These are phyloP conservation scores for Dioscorea alata DNA, from an alignment of 106 monocot genomes.

Conservation along the genomic window DNA sequence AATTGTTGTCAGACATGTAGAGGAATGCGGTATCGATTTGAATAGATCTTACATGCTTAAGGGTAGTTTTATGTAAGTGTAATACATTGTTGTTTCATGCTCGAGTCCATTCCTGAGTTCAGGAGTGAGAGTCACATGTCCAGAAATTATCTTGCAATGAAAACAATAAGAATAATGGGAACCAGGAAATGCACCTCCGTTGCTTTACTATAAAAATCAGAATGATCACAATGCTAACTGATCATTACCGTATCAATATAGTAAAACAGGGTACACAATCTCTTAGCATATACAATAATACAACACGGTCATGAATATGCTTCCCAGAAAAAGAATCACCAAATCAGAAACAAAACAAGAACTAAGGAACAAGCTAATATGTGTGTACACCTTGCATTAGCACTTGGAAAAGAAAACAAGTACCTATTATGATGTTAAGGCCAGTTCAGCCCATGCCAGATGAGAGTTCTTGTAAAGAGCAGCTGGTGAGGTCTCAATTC, in stretches of 20 bases:
- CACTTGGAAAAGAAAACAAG: constrained; percentile 7
- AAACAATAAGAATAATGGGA: too few relatives aligned
- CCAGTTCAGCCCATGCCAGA: constrained; percentile 76
- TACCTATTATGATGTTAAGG: constrained; percentile 25
- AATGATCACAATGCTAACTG: too few relatives aligned
- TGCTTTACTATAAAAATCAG: too few relatives aligned
- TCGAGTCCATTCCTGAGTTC: too few relatives aligned
- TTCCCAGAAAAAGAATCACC: background rate
- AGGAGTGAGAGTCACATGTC: too few relatives aligned
- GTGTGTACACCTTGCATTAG: background rate
- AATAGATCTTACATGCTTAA: too few relatives aligned
- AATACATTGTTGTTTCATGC: too few relatives aligned
- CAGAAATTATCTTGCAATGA: too few relatives aligned
- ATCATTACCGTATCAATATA: background rate
- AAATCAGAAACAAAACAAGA: background rate
- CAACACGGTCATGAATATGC: background rate
- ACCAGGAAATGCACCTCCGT: too few relatives aligned
- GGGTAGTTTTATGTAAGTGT: too few relatives aligned
- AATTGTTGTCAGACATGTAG: too few relatives aligned
- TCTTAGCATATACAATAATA: background rate
- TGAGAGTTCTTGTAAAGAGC: constrained; percentile 68
- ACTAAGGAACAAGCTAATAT: background rate
- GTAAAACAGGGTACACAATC: background rate
- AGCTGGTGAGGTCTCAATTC: constrained; percentile 66
- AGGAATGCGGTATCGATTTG: too few relatives aligned